Evolutionary conservation across 176 grass and related monocot species (phyloP).

Genomic region (Carex pumila): DNA sequence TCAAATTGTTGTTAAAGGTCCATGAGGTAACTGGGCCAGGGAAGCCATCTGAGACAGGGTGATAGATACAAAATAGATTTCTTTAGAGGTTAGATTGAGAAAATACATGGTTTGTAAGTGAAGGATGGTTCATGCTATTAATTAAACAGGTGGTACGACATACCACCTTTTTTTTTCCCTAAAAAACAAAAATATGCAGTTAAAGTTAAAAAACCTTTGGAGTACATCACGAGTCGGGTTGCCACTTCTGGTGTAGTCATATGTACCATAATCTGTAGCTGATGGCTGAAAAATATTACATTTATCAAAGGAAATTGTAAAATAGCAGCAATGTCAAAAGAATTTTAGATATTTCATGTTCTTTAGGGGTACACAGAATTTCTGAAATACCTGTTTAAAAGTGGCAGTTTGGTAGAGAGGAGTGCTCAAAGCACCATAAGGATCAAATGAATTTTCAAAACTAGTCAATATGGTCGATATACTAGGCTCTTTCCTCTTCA

Average conservation of each 20-base stretch:
- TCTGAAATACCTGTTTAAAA: conserved; percentile 72
- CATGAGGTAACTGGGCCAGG: background rate
- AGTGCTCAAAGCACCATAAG: conserved; percentile 71
- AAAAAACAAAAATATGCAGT: conserved; percentile 6
- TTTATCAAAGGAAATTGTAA: background rate
- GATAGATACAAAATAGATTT: background rate
- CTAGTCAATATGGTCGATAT: conserved; percentile 69
- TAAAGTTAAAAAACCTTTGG: conserved; percentile 50
- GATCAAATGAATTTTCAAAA: conserved; percentile 83
- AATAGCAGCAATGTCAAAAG: background rate
- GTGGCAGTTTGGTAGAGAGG: conserved; percentile 97
- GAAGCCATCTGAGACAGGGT: background rate
- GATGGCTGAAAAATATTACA: conserved; percentile 49
- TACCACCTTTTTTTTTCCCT: background rate
- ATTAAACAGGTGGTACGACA: background rate
- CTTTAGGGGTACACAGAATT: background rate
- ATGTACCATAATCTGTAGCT: conserved; percentile 72
- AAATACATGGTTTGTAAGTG: background rate
- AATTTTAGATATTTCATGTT: background rate
- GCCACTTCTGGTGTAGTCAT: conserved; percentile 97
- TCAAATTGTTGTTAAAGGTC: background rate
- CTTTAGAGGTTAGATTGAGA: background rate
- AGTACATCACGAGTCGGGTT: conserved; percentile 97
- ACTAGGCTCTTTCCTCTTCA: conserved; percentile 56
- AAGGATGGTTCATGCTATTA: background rate